These are phyloP conservation scores for Aspergillus tubingensis DNA, from an alignment of 2,329 filamentous ascomycete genomes.

Conservation along the genomic window DNA sequence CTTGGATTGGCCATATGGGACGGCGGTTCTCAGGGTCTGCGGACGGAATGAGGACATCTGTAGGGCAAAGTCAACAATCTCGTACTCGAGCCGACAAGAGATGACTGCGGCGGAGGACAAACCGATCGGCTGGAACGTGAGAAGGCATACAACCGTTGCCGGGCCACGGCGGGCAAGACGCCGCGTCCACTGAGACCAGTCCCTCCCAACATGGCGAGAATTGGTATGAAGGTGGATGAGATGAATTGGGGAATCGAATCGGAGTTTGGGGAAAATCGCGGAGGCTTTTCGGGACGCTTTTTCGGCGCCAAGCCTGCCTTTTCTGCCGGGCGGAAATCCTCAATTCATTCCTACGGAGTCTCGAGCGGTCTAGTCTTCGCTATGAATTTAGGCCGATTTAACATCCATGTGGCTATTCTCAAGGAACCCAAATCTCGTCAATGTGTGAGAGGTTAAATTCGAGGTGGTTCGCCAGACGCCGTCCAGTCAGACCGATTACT, in stretches of 20 bases:
- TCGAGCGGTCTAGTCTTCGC: constrained; percentile 3
- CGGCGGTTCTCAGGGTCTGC: constrained; percentile 24
- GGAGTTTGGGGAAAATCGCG: constrained; percentile 10
- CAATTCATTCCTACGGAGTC: background rate
- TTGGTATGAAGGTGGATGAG: constrained; percentile 17
- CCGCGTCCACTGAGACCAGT: constrained; percentile 54
- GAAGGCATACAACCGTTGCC: constrained; percentile 30
- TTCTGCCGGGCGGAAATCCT: constrained; percentile 40
- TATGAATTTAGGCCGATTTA: too few relatives aligned
- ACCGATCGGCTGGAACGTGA: constrained; percentile 40
- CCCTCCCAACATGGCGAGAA: constrained; percentile 56
- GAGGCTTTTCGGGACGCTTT: constrained; percentile 14
- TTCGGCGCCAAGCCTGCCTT: constrained; percentile 28
- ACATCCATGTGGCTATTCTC: too few relatives aligned
- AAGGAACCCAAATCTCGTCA: too few relatives aligned
- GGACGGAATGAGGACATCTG: constrained; percentile 41
- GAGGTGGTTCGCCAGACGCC: constrained; percentile 34
- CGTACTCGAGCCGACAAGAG: background rate
- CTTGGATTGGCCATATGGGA: constrained; percentile 23
- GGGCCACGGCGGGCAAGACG: constrained; percentile 44
- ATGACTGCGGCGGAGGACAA: constrained; percentile 19
- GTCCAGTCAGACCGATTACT: constrained; percentile 24
- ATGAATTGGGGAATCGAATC: background rate
- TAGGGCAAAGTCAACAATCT: constrained; percentile 24
- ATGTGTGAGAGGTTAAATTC: constrained; percentile 5